Base-by-base conservation (phyloP, 1,139 yeast species). In the Yarrowia galli region DNA sequence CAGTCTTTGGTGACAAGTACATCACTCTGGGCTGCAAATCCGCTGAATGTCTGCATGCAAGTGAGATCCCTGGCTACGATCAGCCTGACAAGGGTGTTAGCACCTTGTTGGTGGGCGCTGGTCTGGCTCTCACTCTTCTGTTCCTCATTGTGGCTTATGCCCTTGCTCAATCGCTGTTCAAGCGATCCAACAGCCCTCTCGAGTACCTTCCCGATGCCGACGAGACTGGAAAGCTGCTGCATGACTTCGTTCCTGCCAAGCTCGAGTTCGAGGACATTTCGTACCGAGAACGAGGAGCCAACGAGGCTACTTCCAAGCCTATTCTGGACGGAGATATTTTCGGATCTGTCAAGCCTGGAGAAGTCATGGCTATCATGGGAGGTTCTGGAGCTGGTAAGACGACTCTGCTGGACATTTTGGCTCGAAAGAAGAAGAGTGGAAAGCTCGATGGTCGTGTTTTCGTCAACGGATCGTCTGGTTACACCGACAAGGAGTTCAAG, bases 321-420 rank as follows among this genome's bases (percentile, higher is more conserved):
- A 75, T 75, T 9, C 87, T 95, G 8, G 82, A 95, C 71, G 82
- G 84, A 25, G 81, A 83, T 45, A 83, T 90, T 0, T 87, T 85
- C 73, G 99, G 99, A 10, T 73, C 86, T 20, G 97, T 89, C 2
- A 85, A 85, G 67, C 97, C 98, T 2, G 89, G 97, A 51, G 93
- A 93, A 76, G 89, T 97, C 71, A 77, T 93, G 76, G 98, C 99
- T 0, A 92, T 95, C 46, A 91, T 95, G 97, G 99, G 99, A 54
- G 98, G 98, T 3, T 92, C 98, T 0, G 99, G 99, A 67, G 98
- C 98, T 13, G 99, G 99, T 69, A 95, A 95, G 76, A 93, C 99
- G 0, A 95, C 99, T 0, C 79, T 95, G 58, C 80, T 95, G 69
- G 99, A 95, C 75, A 92, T 95, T 68, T 80, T 95, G 69, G 98